phyloP scores from a whole-genome alignment of 192 early-diverging fungal species.

The Hyaloraphidium curvatum region DNA sequence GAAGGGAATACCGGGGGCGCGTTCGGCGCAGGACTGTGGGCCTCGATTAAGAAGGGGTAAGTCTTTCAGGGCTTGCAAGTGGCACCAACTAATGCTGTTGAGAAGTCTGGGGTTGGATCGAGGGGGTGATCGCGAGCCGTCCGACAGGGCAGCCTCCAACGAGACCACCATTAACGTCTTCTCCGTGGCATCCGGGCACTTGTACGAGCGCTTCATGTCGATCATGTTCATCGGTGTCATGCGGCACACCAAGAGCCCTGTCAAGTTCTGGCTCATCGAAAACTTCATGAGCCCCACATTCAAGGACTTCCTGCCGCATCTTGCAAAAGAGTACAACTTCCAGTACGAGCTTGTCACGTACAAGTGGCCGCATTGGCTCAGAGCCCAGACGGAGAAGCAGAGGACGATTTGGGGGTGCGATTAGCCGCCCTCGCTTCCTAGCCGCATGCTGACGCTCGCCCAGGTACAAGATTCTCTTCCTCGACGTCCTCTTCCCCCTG shows the following conservation, averaged over 20 bases:
- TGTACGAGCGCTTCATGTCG: conserved; percentile 91
- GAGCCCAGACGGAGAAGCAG: conserved; percentile 82
- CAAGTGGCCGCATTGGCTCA: conserved; percentile 96
- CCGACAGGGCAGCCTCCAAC: neutral
- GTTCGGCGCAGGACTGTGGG: conserved; percentile 45
- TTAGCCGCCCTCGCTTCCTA: neutral
- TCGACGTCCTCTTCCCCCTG: conserved; percentile 93
- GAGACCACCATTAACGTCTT: conserved; percentile 72
- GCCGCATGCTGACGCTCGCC: neutral
- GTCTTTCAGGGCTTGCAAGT: neutral
- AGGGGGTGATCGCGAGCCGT: neutral
- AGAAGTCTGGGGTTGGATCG: neutral
- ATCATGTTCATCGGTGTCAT: conserved; percentile 94
- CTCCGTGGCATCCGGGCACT: conserved; percentile 90
- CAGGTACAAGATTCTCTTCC: conserved; percentile 90
- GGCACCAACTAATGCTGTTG: neutral
- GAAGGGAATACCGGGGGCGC: conserved; percentile 10
- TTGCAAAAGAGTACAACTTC: conserved; percentile 72
- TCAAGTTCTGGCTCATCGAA: conserved; percentile 98
- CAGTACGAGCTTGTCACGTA: conserved; percentile 93
- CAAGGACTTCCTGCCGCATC: conserved; percentile 77
- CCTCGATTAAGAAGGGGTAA: conserved; percentile 27
- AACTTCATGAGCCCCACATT: conserved; percentile 95
- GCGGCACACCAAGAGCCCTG: conserved; percentile 63
- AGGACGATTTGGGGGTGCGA: conserved; percentile 81